A percentile compares a stretch with the other conserved stretches of the same genome.
phyloP scores from a whole-genome alignment of 1,284 basidiomycete species.

The Cryptococcus maquisensis region DNA sequence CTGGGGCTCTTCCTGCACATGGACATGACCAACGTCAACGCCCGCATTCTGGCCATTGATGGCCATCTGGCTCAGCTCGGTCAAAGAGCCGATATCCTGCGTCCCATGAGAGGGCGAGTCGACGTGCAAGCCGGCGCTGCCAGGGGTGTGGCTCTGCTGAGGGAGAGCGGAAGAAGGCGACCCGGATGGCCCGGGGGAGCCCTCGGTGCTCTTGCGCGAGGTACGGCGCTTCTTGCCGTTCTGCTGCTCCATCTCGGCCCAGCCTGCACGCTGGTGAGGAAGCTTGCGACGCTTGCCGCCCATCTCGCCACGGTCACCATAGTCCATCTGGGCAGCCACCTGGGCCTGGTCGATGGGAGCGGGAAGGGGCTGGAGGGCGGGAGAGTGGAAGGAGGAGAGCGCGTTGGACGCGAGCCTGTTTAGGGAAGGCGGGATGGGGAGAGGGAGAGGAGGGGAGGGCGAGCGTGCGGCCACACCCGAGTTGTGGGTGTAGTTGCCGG shows the following conservation, averaged over 20 bases:
- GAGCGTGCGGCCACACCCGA: neutral
- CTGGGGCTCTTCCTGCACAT: neutral
- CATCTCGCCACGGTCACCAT: constrained; percentile 38
- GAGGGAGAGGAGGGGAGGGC: constrained; percentile 8
- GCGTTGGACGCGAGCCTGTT: constrained; percentile 6
- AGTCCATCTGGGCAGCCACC: constrained; percentile 1
- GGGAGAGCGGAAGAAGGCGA: neutral
- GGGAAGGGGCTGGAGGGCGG: neutral
- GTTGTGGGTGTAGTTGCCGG: neutral
- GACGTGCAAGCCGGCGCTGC: neutral
- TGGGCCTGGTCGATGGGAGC: constrained; percentile 2
- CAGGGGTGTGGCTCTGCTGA: neutral
- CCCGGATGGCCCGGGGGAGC: neutral
- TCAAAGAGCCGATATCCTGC: constrained; percentile 10
- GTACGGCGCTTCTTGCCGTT: constrained; percentile 4
- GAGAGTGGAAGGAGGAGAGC: constrained; percentile 1
- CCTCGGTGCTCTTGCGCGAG: neutral
- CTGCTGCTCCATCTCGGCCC: constrained; percentile 39
- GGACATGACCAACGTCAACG: neutral
- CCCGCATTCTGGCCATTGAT: neutral
- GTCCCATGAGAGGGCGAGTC: neutral
- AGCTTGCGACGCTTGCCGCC: constrained; percentile 43
- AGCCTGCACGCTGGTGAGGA: constrained; percentile 41
- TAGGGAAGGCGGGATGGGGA: constrained; percentile 11
- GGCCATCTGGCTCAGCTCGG: constrained; percentile 13